Percentiles rank a stretch among this genome's conserved stretches.
These are phyloP conservation scores for Xylariomycetidae sp. DNA, from an alignment of 2,329 filamentous ascomycete genomes.

Conservation along the genomic window DNA sequence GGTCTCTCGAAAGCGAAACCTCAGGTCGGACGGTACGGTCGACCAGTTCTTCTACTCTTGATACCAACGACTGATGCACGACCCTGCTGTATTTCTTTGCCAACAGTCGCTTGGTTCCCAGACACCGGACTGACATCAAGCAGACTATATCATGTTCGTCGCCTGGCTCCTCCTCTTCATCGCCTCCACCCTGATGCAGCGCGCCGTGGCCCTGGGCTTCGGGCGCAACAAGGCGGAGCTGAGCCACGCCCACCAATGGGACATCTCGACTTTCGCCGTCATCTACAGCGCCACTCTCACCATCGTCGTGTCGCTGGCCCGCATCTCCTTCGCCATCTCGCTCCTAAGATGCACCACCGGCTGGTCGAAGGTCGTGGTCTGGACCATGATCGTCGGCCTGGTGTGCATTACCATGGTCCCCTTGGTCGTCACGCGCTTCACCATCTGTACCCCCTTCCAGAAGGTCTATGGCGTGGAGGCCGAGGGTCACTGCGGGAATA, in stretches of 20 bases:
- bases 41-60: too few relatives aligned
- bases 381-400: not conserved
- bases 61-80: too few relatives aligned
- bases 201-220: not conserved
- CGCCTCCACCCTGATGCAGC: slow-evolving; percentile 1
- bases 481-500: too few relatives aligned
- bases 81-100: too few relatives aligned
- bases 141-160: not conserved
- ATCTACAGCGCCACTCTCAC: slow-evolving; percentile 1
- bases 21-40: too few relatives aligned
- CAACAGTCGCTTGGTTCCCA: too few relatives aligned
- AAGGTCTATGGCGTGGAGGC: too few relatives aligned
- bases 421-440: not conserved
- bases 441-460: slow-evolving; percentile 1
- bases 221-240: not conserved
- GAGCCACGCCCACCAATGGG: not conserved
- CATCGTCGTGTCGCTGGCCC: not conserved
- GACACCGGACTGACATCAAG: too few relatives aligned
- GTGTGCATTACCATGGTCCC: slow-evolving; percentile 1
- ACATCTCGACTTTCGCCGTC: not conserved
- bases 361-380: not conserved
- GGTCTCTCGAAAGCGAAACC: too few relatives aligned
- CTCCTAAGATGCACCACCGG: not conserved
- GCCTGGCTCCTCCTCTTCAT: not conserved
- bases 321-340: not conserved